Conservation (phyloP, 805 yeast species). For the Myxozyma monticola region DNA sequence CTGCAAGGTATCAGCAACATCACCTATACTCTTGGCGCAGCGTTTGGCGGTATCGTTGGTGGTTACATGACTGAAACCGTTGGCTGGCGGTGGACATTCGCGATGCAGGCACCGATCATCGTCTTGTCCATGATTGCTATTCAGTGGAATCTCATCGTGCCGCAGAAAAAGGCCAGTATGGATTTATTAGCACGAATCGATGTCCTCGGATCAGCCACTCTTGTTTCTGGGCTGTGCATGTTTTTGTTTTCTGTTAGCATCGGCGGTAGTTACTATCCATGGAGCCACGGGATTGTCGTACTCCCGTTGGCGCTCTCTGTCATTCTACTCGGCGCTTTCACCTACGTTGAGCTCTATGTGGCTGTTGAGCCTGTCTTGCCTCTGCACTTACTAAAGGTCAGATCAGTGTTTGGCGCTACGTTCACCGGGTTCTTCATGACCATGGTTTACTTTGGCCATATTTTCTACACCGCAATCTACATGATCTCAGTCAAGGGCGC, state of each 20-base stretch:
- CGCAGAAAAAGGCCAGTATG: conserved; percentile 39
- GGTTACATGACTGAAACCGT: conserved; percentile 53
- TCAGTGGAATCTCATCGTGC: conserved; percentile 32
- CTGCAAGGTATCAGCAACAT: conserved; percentile 83
- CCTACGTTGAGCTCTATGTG: conserved; percentile 50
- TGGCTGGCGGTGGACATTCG: conserved; percentile 63
- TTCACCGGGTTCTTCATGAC: conserved; percentile 70
- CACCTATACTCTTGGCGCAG: conserved; percentile 73
- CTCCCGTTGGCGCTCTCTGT: conserved; percentile 40
- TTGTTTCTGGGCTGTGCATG: conserved; percentile 57
- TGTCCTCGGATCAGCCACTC: conserved; percentile 58
- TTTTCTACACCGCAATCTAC: conserved; percentile 72
- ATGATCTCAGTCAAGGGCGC: conserved; percentile 55
- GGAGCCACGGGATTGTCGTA: conserved; percentile 47
- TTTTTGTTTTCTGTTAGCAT: conserved; percentile 65
- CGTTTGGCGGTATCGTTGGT: conserved; percentile 62
- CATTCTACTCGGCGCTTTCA: conserved; percentile 44
- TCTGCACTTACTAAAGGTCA: conserved; percentile 52
- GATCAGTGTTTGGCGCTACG: conserved; percentile 65
- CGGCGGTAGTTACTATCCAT: conserved; percentile 58
- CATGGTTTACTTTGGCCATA: conserved; percentile 61
- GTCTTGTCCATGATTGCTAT: conserved; percentile 44
- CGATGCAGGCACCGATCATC: conserved; percentile 43
- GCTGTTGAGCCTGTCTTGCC: conserved; percentile 72
- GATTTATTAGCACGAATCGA: conserved; percentile 61